Evolutionary conservation across 2,329 filamentous ascomycete species (phyloP), one percentile per base, ranked within the genome.

Genomic region (Pyrenophora seminiperda): DNA sequence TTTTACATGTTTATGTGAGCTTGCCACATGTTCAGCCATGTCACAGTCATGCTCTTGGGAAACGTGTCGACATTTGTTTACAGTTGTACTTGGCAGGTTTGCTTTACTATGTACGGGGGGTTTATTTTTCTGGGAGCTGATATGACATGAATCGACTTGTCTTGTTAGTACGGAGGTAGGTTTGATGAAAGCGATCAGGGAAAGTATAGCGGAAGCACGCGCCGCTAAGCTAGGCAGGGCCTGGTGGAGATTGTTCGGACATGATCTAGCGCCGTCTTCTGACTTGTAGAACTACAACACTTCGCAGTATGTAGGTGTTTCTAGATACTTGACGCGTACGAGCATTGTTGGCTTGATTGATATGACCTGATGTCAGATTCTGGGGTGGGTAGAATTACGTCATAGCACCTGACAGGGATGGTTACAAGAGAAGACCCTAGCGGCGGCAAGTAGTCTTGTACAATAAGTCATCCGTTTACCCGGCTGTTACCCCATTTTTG

Each of bases 391-490:
- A 19, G 3, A 15, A 27, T 14, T 39, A 39, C 47, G 41, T 49
- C 47, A 49, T 17, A 22, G 47, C 27, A 20, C 14, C 13, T 17
- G 29, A 10, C 29, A 40, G 7, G 47, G 41, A 19, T 38, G 15
- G 11, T 20, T 11, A 29, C 18, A 17, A 11, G 18, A 36, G 20
- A 27, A 17, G 41, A 29, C 22, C 33, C 32, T 37, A 27, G 24
- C 24, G 32, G 22, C 43, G 27, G 43, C 10, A 51, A 51, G 24
- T 27, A 47, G 48, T n/a, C n/a, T n/a, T n/a, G n/a, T n/a, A n/a
- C n/a, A n/a, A n/a, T 38, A 51, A 41, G 48, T 38, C 37, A 43
- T 24, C 37, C 37, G 20, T 46, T 36, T 22, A 29, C 20, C 32
- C 48, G 43, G 43, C 10, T 51, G 24, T 22, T 46, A 17, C 17